Base-by-base conservation (phyloP, 2,329 filamentous ascomycete genomes). In the Clonostachys rosea region DNA sequence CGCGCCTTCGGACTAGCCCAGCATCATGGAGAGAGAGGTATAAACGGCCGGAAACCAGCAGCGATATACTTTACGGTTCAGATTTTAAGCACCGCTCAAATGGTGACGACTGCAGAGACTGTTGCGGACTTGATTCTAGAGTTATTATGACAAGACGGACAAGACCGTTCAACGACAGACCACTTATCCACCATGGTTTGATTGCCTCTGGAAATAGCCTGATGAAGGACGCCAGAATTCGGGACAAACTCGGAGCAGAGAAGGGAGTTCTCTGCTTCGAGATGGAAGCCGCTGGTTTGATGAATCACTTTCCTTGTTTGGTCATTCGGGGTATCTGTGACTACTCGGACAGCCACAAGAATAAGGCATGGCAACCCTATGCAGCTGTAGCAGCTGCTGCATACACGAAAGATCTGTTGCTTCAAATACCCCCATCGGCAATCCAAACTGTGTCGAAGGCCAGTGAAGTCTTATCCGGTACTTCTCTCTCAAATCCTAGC, bases 311-410 rank as follows among this genome's bases (percentile, higher is more conserved):
- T 8, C 58, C 56, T 0, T 67, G 59, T 34, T 34, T 67, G 1
- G 54, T 62, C 0, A 61, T 69, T n/a, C 55, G 63, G 5, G 65
- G 64, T 1, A 62, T 68, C 2, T 67, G 59, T 18, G 59, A 65
- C 39, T 69, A 67, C 43, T 58, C 62, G 5, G 66, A 70, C 49
- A 59, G 54, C 0, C 64, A 52, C n/a, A 49, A 49, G 11, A 45
- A 45, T 17, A 48, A 52, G 11, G n/a, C 50, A 12, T 54, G 52
- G 41, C 50, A 46, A n/a, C 18, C 35, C 17, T 46, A 46, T 24
- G 44, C 44, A 5, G 44, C 66, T 1, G 52, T 51, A 1, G 57
- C 54, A 0, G 64, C 65, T 1, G 63, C 62, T 0, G 61, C 56
- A 5, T 57, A 53, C 33, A 48, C 52, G 1, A 44, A 45, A 18